These are phyloP conservation scores for Paecilomyces formosus DNA, from an alignment of 2,329 filamentous ascomycete species.

Conservation along the genomic window DNA sequence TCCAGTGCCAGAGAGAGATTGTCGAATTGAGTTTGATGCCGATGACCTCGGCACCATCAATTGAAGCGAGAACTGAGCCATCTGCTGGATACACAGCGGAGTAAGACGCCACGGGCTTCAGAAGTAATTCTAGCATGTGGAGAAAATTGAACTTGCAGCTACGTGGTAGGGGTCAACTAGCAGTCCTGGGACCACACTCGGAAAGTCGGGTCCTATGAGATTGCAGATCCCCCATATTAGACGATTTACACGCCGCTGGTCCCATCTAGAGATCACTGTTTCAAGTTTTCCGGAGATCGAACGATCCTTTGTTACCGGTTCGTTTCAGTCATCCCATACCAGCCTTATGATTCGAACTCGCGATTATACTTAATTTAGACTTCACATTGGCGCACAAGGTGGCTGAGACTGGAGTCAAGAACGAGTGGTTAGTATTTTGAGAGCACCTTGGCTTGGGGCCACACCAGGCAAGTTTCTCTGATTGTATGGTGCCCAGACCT, in stretches of 20 bases:
- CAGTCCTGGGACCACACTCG: background rate
- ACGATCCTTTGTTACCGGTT: background rate
- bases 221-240: background rate
- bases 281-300: background rate
- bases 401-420: background rate
- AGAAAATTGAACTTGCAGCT: background rate
- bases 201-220: background rate
- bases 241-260: background rate
- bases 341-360: background rate
- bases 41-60: background rate
- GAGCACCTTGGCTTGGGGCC: background rate
- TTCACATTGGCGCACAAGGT: background rate
- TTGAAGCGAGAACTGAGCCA: background rate
- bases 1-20: background rate
- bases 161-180: background rate
- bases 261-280: background rate
- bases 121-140: background rate
- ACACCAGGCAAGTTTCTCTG: background rate
- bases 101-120: background rate
- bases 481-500: background rate
- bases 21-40: background rate
- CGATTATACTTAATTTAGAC: background rate
- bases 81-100: background rate
- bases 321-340: background rate
- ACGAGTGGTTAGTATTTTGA: background rate